These are phyloP conservation scores for Centrapalus pauciflorus DNA, from an alignment of 129 eudicot species.

Conservation along the genomic window DNA sequence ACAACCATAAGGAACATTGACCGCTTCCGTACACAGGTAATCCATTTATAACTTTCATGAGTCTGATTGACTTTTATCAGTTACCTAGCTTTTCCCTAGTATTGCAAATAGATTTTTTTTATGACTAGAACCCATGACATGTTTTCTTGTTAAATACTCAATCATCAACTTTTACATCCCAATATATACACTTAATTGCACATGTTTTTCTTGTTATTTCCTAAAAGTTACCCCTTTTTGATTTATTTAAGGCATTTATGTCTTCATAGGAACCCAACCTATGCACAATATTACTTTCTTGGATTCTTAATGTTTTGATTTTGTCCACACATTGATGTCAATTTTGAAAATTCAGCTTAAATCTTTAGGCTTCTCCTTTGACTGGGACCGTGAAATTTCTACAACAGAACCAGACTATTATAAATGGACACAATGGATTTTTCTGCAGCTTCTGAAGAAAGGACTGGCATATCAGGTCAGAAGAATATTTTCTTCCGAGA, in stretches of 20 bases:
- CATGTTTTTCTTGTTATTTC: neutral
- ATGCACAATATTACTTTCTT: neutral
- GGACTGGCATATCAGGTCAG: slow-evolving; percentile 95
- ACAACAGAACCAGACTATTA: slow-evolving; percentile 98
- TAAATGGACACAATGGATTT: slow-evolving; percentile 99
- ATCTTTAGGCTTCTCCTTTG: slow-evolving; percentile 92
- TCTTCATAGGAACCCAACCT: neutral
- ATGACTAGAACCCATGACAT: neutral
- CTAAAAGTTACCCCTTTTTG: neutral
- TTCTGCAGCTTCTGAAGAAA: slow-evolving; percentile 85
- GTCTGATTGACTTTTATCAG: neutral
- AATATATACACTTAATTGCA: neutral
- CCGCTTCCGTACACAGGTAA: slow-evolving; percentile 84
- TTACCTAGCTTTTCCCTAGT: neutral
- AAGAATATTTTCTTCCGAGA: neutral
- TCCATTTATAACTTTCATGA: neutral
- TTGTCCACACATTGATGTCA: slow-evolving; percentile 7
- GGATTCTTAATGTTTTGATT: neutral
- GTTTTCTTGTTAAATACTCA: too few relatives aligned
- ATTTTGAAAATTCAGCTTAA: slow-evolving; percentile 56
- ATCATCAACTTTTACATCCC: too few relatives aligned
- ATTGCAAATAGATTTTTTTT: neutral
- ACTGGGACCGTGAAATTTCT: slow-evolving; percentile 98
- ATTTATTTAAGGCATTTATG: neutral
- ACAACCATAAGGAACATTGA: slow-evolving; percentile 78